phyloP scores from a whole-genome alignment of 768 basidiomycete genomes.

The Stropharia rugosoannulata region DNA sequence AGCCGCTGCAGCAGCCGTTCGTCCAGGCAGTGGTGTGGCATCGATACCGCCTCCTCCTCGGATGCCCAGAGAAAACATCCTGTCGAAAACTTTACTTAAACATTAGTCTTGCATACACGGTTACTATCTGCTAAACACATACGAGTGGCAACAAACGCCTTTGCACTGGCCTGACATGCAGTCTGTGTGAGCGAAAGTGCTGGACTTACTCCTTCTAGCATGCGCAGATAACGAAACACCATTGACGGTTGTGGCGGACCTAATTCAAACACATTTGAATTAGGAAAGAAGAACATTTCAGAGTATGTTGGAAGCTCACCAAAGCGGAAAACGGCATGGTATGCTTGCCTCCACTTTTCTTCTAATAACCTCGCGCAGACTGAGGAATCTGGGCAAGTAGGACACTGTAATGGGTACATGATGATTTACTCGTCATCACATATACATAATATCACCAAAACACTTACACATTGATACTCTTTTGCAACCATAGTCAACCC shows the following conservation, averaged over 20 bases:
- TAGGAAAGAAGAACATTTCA: not conserved
- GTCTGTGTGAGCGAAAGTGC: slow-evolving; percentile 85
- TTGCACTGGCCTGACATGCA: slow-evolving; percentile 85
- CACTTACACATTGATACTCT: slow-evolving; percentile 88
- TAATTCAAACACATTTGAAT: slow-evolving; percentile 25
- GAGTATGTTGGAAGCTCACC: slow-evolving; percentile 39
- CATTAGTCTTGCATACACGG: slow-evolving; percentile 1
- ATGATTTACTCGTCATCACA: not conserved
- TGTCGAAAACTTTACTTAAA: slow-evolving; percentile 65
- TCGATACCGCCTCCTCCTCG: slow-evolving; percentile 70
- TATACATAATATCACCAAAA: not conserved
- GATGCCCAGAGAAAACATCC: slow-evolving; percentile 86
- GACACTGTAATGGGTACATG: slow-evolving; percentile 47
- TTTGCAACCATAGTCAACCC: slow-evolving; percentile 86
- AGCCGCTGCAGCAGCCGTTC: slow-evolving; percentile 64
- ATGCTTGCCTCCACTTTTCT: slow-evolving; percentile 92
- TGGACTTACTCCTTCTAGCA: slow-evolving; percentile 88
- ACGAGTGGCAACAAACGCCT: slow-evolving; percentile 87
- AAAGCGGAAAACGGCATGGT: slow-evolving; percentile 83
- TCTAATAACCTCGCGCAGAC: slow-evolving; percentile 83
- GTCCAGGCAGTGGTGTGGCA: slow-evolving; percentile 55
- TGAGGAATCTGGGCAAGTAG: slow-evolving; percentile 78
- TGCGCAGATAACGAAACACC: slow-evolving; percentile 89
- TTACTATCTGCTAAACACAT: slow-evolving; percentile 24
- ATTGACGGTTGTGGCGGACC: slow-evolving; percentile 88